These are phyloP conservation scores for Trichoderma simmonsii DNA, from an alignment of 2,329 filamentous ascomycete species.

Conservation along the genomic window DNA sequence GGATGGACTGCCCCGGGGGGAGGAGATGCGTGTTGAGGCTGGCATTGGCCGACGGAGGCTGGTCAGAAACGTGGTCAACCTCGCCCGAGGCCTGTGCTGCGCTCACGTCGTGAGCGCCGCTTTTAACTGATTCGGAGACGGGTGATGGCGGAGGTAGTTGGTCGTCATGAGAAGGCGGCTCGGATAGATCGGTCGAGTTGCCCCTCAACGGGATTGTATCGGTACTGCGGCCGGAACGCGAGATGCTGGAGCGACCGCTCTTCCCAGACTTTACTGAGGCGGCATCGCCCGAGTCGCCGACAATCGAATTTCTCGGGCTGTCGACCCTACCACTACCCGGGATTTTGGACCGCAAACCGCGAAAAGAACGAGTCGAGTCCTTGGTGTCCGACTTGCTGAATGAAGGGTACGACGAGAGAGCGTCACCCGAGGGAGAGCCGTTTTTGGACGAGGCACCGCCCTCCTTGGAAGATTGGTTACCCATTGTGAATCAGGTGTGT, in stretches of 20 bases:
- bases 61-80: conserved; percentile 91
- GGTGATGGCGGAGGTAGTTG: conserved; percentile 74
- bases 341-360: conserved; percentile 84
- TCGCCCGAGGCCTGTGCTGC: conserved; percentile 84
- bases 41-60: conserved; percentile 68
- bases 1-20: conserved; percentile 81
- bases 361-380: conserved; percentile 83
- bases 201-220: conserved; percentile 43
- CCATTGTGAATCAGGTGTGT: conserved; percentile 50
- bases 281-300: conserved; percentile 66
- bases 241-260: conserved; percentile 52
- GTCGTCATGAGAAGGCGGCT: conserved; percentile 49
- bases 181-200: conserved; percentile 41
- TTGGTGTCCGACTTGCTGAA: conserved; percentile 91
- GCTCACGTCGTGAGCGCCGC: conserved; percentile 70
- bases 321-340: conserved; percentile 70
- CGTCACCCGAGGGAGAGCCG: conserved; percentile 29
- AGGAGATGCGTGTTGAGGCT: conserved; percentile 57
- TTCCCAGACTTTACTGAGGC: conserved; percentile 70
- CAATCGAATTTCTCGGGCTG: conserved; percentile 74
- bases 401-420: conserved; percentile 80
- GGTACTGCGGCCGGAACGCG: conserved; percentile 44
- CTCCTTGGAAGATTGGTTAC: conserved; percentile 70
- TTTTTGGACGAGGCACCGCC: conserved; percentile 49
- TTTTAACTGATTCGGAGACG: conserved; percentile 71